phyloP scores from a whole-genome alignment of 371 early-diverging fungal genomes.

The Mortierella sp. region DNA sequence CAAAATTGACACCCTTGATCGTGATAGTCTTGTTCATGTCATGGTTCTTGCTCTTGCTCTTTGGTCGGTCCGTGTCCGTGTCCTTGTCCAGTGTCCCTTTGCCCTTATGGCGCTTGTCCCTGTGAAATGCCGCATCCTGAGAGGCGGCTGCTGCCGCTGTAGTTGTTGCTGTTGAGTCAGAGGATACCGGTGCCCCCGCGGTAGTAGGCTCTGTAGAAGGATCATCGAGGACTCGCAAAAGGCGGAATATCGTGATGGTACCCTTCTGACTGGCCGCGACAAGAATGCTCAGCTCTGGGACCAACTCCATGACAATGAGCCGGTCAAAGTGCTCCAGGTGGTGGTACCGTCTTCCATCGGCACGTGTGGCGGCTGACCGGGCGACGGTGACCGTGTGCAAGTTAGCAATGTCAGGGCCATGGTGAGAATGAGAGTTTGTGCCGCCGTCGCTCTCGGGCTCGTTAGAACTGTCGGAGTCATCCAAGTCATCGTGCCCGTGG shows the following conservation, averaged over 20 bases:
- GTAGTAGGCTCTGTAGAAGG: neutral
- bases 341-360: slow-evolving; percentile 34
- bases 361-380: slow-evolving; percentile 37
- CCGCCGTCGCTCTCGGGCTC: neutral
- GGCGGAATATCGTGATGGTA: slow-evolving; percentile 32
- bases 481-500: slow-evolving; percentile 12
- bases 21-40: neutral
- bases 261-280: slow-evolving; percentile 56
- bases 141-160: neutral
- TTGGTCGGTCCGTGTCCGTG: neutral
- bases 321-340: slow-evolving; percentile 51
- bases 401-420: neutral
- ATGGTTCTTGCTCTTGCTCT: neutral
- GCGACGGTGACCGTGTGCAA: slow-evolving; percentile 45
- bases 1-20: slow-evolving; percentile 15
- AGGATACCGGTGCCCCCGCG: neutral
- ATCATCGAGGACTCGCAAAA: slow-evolving; percentile 38
- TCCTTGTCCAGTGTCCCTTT: neutral
- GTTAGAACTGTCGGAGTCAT: slow-evolving; percentile 16
- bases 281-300: slow-evolving; percentile 46
- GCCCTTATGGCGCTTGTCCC: slow-evolving; percentile 3
- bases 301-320: slow-evolving; percentile 37
- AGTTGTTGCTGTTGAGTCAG: neutral
- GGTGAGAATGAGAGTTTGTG: neutral
- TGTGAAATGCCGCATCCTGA: neutral